A percentile compares a stretch with the other conserved stretches of the same genome.
phyloP scores from a whole-genome alignment of 2,329 filamentous ascomycete species.

The Ustilaginoidea virens region DNA sequence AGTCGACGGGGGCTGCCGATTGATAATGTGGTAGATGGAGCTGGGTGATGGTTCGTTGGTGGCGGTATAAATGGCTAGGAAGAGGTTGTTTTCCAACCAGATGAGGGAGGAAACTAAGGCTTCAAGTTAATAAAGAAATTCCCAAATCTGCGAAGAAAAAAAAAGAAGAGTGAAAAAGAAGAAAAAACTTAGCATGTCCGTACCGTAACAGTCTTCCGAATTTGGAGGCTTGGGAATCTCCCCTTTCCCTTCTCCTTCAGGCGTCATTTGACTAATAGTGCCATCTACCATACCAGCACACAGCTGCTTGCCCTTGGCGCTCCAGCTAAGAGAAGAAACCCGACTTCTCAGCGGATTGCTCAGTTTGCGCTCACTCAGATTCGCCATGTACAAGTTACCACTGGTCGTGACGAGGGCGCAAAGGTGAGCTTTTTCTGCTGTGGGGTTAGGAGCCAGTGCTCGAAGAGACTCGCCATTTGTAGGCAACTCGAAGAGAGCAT shows the following conservation, averaged over 20 bases:
- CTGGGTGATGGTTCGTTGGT: constrained; percentile 40
- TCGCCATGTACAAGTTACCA: constrained; percentile 72
- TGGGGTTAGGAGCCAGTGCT: constrained; percentile 67
- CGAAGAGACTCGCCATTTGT: constrained; percentile 64
- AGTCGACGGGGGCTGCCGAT: constrained; percentile 39
- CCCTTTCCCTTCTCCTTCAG: constrained; percentile 61
- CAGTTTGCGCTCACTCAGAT: constrained; percentile 53
- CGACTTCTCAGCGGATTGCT: constrained; percentile 52
- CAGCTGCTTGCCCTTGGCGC: constrained; percentile 80
- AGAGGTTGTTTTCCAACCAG: constrained; percentile 82
- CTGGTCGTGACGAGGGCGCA: constrained; percentile 68
- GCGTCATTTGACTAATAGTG: constrained; percentile 67
- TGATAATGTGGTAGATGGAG: constrained; percentile 69
- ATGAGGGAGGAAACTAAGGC: constrained; percentile 55
- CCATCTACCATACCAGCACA: constrained; percentile 76
- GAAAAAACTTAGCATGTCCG: constrained; percentile 14
- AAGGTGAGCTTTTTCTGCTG: constrained; percentile 52
- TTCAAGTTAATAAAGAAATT: constrained; percentile 7
- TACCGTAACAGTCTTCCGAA: constrained; percentile 53
- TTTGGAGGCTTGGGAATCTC: constrained; percentile 64
- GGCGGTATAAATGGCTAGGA: constrained; percentile 66
- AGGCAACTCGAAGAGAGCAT: constrained; percentile 57
- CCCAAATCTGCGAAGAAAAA: not conserved
- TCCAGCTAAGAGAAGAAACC: constrained; percentile 82
- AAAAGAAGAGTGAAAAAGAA: no score